Base-by-base conservation (phyloP, 2,329 filamentous ascomycete genomes). In the Chaetomiaceae sp. region DNA sequence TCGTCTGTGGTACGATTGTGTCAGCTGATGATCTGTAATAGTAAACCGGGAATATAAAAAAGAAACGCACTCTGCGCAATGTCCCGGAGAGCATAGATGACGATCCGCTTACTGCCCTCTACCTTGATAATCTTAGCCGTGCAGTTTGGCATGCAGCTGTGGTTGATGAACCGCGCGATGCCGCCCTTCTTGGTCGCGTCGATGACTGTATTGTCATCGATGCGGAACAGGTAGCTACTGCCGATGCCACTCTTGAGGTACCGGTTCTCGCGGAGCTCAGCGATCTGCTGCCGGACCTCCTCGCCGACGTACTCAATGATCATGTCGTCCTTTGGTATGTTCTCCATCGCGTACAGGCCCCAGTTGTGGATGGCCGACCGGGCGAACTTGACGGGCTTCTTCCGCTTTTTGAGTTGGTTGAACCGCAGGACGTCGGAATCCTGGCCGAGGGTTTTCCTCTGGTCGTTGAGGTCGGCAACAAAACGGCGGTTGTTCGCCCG, bases 291-390 rank as follows among this genome's bases (percentile, higher is more conserved):
- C 53, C 94, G 84, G 33, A 99, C 90, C 70, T 96, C 94, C 73
- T 99, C 94, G 56, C 94, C 94, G 10, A 99, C 94, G 67, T 99
- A 99, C 73, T 99, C 94, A 66, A 99, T 99, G 68, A 99, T 99
- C 90, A 99, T 96, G 71, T 99, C 94, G 69, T 96, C 95, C 68
- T 92, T 90, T 55, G 87, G 82, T 59, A 99, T 99, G 66, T 95
- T 94, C 72, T 99, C 94, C 78, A 96, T 92, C 3, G 94, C 91
- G 67, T 99, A 99, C 25, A 99, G 75, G 25, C 94, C 94, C 94
- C 94, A 99, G 65, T 96, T 97, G 73, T 99, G 94, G 64, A 99
- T 99, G 41, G 94, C 94, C 48, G 94, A 99, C 40, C 94, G 84
- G 53, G 92, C 94, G 71, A 99, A 99, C 68, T 95, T 94, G 69